Percentiles rank a stretch among this genome's conserved stretches.
phyloP scores from a whole-genome alignment of 306 rosid genomes.

The Abrus pulchellus region DNA sequence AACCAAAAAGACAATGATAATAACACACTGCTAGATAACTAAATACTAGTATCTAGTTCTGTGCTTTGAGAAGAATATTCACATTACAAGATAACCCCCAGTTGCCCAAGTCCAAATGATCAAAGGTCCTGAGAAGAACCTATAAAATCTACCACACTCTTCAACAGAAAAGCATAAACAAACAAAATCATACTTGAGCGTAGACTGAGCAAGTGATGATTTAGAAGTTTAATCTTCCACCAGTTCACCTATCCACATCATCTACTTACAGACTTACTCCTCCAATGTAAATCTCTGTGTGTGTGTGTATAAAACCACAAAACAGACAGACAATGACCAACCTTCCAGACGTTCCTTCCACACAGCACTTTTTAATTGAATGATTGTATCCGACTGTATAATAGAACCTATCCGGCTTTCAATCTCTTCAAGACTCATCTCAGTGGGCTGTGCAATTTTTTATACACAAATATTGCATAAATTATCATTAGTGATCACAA shows the following conservation, averaged over 20 bases:
- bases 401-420: constrained; percentile 90
- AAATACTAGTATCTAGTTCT: background rate
- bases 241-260: background rate
- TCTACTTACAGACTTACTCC: constrained; percentile 35
- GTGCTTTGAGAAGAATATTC: background rate
- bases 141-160: background rate
- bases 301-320: background rate
- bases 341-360: constrained; percentile 99
- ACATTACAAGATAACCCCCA: background rate
- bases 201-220: background rate
- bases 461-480: constrained; percentile 20
- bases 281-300: background rate
- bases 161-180: background rate
- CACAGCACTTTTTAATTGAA: constrained; percentile 81
- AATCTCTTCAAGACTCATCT: constrained; percentile 98
- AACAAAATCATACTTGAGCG: constrained; percentile 8
- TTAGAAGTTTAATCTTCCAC: constrained; percentile 11
- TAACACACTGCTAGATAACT: too few relatives aligned
- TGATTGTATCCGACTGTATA: constrained; percentile 76
- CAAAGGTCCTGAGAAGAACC: constrained; percentile 10
- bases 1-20: constrained; percentile 20
- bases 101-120: background rate
- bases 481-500: background rate
- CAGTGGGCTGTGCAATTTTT: constrained; percentile 74
- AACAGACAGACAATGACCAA: constrained; percentile 49